These are phyloP conservation scores for Rhododendron williamsianum DNA, from an alignment of 148 eudicot genomes.

Conservation along the genomic window DNA sequence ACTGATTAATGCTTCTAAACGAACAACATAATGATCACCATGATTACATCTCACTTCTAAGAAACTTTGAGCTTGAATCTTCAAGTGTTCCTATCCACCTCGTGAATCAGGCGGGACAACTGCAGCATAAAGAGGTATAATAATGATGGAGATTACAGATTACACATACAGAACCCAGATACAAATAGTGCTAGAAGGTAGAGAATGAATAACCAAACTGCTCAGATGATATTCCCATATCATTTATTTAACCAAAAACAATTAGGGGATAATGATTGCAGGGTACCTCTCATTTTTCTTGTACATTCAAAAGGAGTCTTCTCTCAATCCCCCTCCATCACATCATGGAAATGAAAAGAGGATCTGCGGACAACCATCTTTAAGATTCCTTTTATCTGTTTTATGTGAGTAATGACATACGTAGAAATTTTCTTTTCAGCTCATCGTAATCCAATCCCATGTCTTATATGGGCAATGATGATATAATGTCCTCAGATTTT, in stretches of 20 bases:
- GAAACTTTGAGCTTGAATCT: slow-evolving; percentile 10
- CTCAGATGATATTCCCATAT: background rate
- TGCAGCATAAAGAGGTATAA: background rate
- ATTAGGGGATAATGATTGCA: background rate
- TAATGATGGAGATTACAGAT: background rate
- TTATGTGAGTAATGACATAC: background rate
- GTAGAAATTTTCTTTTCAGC: background rate
- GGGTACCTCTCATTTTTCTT: background rate
- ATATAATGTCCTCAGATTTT: background rate
- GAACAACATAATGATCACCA: background rate
- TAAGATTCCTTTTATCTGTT: background rate
- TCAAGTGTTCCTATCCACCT: background rate
- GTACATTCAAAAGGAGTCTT: background rate
- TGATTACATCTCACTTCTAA: slow-evolving; percentile 8
- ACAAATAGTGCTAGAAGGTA: background rate
- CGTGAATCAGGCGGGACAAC: background rate
- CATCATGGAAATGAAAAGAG: background rate
- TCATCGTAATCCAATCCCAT: background rate
- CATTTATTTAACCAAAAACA: background rate
- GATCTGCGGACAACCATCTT: background rate
- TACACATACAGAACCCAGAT: background rate
- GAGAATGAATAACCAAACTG: background rate
- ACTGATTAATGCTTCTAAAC: slow-evolving; percentile 10
- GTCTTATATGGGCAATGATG: background rate
- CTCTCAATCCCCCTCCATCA: background rate